A percentile compares a stretch with the other conserved stretches of the same genome.
Evolutionary conservation across 176 grass and related monocot species (phyloP).

Genomic region (Guadua angustifolia): DNA sequence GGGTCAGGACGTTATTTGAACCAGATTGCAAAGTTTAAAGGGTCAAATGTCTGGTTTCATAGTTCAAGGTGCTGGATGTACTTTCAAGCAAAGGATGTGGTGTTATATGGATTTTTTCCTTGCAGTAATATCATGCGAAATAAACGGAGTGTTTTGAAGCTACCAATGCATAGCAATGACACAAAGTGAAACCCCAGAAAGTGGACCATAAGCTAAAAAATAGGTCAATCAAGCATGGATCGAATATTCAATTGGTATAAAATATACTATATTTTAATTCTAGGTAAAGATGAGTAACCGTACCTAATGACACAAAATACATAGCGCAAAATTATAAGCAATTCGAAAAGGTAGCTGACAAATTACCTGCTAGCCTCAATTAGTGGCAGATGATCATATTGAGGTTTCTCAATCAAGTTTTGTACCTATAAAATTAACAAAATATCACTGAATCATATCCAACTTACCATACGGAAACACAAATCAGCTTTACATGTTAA

Average conservation of each 20-base stretch:
- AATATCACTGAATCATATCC: background rate
- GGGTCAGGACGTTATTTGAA: too few relatives aligned
- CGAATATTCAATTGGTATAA: too few relatives aligned
- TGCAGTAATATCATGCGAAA: too few relatives aligned
- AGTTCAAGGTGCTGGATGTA: too few relatives aligned
- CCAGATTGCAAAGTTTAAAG: too few relatives aligned
- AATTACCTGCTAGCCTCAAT: slow-evolving; percentile 99
- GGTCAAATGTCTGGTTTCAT: too few relatives aligned
- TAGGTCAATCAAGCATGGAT: background rate
- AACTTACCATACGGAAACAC: slow-evolving; percentile 18
- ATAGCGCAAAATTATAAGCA: background rate
- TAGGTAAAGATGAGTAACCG: background rate
- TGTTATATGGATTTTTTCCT: too few relatives aligned
- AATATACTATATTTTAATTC: background rate
- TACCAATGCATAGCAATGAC: background rate
- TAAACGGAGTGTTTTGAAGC: background rate
- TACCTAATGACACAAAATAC: background rate
- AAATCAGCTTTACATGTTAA: slow-evolving; percentile 9
- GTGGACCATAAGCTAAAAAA: background rate
- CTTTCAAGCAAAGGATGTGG: too few relatives aligned
- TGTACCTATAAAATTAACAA: slow-evolving; percentile 61
- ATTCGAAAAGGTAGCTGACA: slow-evolving; percentile 32
- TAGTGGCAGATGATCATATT: slow-evolving; percentile 92
- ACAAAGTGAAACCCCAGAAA: background rate
- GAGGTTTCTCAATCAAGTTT: slow-evolving; percentile 96